These are phyloP conservation scores for Alopecurus myosuroides DNA, from an alignment of 176 grass and related monocot species.

Conservation along the genomic window DNA sequence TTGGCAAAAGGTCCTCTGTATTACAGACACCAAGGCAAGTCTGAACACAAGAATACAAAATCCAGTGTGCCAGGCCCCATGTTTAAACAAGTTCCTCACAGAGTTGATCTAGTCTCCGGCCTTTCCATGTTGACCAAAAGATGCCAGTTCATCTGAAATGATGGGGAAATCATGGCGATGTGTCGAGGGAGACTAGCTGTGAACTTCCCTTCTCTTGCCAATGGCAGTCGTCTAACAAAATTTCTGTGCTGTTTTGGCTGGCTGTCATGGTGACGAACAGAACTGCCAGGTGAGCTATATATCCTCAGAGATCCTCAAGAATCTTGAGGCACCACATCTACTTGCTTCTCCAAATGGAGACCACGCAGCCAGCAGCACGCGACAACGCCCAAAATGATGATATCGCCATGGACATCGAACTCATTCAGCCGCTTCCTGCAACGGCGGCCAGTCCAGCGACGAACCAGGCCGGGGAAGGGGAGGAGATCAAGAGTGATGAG, in stretches of 20 bases:
- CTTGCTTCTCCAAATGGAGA: too few species aligned
- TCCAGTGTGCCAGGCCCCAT: too few species aligned
- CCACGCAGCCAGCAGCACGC: not conserved
- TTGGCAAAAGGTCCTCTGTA: too few species aligned
- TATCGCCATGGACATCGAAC: not conserved
- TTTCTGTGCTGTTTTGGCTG: not conserved
- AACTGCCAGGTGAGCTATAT: not conserved
- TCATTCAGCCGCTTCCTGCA: not conserved
- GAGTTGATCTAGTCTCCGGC: too few species aligned
- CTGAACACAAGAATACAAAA: too few species aligned
- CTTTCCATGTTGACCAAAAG: not conserved
- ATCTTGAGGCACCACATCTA: too few species aligned
- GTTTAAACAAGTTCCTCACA: too few species aligned
- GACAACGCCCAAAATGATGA: not conserved
- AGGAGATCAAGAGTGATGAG: not conserved
- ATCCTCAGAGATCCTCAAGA: not conserved
- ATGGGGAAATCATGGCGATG: not conserved
- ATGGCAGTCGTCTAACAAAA: too few species aligned
- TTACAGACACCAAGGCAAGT: too few species aligned
- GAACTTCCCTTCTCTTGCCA: not conserved
- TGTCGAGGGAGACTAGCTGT: not conserved
- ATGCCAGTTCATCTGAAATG: not conserved
- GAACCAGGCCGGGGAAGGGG: not conserved
- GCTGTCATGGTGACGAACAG: not conserved
- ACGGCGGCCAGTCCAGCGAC: not conserved